Percentiles rank a stretch among this genome's conserved stretches.
Conservation (phyloP, 345 rosid species). For the Isatis tinctoria region DNA sequence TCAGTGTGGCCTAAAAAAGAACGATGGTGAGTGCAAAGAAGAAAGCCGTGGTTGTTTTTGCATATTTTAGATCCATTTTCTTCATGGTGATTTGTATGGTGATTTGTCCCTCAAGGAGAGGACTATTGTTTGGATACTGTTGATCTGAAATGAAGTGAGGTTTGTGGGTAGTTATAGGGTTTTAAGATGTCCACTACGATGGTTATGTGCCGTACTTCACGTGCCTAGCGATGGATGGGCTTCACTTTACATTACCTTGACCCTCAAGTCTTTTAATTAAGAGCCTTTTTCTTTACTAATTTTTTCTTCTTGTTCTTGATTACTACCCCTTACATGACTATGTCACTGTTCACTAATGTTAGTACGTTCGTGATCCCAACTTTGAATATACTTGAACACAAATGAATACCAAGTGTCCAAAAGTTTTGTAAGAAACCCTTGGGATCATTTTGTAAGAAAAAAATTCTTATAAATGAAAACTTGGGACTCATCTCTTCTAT, state of each 20-base stretch:
- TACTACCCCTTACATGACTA: background rate
- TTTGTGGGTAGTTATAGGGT: background rate
- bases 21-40: background rate
- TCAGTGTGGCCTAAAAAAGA: background rate
- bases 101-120: background rate
- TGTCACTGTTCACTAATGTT: background rate
- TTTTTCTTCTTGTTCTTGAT: background rate
- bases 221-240: background rate
- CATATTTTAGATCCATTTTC: slow-evolving; percentile 4
- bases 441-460: too few relatives aligned
- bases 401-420: background rate
- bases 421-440: background rate
- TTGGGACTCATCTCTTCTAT: too few relatives aligned
- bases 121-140: background rate
- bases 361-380: background rate
- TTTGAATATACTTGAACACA: background rate
- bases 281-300: background rate
- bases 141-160: background rate
- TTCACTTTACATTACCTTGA: background rate
- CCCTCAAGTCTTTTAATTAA: background rate
- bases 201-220: slow-evolving; percentile 4
- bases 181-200: background rate
- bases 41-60: background rate
- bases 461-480: too few relatives aligned
- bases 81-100: background rate